Evolutionary conservation across 2,329 filamentous ascomycete species (phyloP), one percentile per base, ranked within the genome.

Genomic region (Venturia aucupariae): DNA sequence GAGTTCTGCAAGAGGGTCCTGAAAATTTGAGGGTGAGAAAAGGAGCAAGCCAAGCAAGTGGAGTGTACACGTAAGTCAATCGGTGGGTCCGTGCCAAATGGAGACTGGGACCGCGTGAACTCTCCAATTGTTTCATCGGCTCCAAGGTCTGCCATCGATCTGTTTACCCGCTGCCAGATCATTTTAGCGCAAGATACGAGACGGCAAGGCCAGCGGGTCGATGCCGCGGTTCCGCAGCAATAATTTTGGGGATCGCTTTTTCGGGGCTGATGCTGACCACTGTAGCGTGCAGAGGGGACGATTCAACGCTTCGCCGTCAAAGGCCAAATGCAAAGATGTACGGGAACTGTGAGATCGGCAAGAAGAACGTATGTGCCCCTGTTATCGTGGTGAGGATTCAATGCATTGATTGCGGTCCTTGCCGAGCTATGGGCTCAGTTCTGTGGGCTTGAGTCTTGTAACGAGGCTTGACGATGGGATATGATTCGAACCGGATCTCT

Each of bases 41-140:
- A 35, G 51, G 15, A n/a, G 27, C 7, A 38, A 27, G 46, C 46
- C 22, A 8, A 24, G 46, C 13, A 22, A 57, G 51, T 57, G 51
- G 51, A 35, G 27, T 35, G 51, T 24, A 57, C 51, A 57, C 51
- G 30, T 57, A 32, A 55, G 51, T 35, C 51, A 51, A 57, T 35
- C 27, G 35, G 30, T 35, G 51, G 48, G 19, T n/a, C 24, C 30
- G 30, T 57, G 51, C 51, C 15, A 19, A 19, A 35, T 35, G 27
- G 27, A 35, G 51, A 27, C 42, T 22, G 46, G 46, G 46, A 24
- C 22, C 8, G 22, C 27, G 30, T 22, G 27, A 35, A 32, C 15
- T 6, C 11, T 2, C 22, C 27, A 19, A n/a, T 7, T 19, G 27
- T 32, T 57, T 35, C 51, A 32, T 57, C 27, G 27, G 27, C 51